These are phyloP conservation scores for Teratosphaeriaceae sp. DNA, from an alignment of 2,329 filamentous ascomycete species.

Conservation along the genomic window DNA sequence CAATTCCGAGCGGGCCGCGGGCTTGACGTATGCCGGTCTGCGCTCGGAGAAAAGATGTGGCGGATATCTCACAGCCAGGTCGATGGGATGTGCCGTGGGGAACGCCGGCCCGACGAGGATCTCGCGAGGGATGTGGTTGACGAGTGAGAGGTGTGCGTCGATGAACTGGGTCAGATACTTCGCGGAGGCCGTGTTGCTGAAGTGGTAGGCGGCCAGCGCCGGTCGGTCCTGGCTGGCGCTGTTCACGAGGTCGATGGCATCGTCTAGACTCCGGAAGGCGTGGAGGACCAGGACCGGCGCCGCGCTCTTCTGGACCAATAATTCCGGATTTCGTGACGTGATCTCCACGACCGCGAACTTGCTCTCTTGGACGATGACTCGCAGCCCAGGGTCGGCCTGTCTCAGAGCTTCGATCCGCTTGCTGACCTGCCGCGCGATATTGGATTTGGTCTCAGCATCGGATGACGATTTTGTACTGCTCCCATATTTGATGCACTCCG, in stretches of 20 bases:
- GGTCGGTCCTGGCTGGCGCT: slow-evolving; percentile 19
- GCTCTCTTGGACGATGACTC: slow-evolving; percentile 18
- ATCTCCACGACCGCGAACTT: slow-evolving; percentile 21
- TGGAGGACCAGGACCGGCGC: slow-evolving; percentile 42
- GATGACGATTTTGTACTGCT: slow-evolving; percentile 6
- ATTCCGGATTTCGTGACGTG: slow-evolving; percentile 8
- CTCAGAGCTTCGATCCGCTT: slow-evolving; percentile 7
- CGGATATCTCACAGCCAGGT: slow-evolving; percentile 34
- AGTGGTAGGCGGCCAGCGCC: slow-evolving; percentile 47
- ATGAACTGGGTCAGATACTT: slow-evolving; percentile 58
- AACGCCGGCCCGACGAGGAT: slow-evolving; percentile 42
- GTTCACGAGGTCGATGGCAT: slow-evolving; percentile 44
- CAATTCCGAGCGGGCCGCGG: slow-evolving; percentile 5
- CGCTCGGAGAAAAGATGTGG: slow-evolving; percentile 39
- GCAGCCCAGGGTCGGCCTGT: slow-evolving; percentile 8
- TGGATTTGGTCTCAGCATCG: slow-evolving; percentile 2
- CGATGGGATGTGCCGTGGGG: slow-evolving; percentile 24
- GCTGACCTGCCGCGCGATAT: background rate
- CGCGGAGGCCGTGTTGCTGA: slow-evolving; percentile 42
- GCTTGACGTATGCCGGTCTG: slow-evolving; percentile 35
- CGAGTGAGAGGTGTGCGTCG: slow-evolving; percentile 42
- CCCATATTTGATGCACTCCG: slow-evolving; percentile 30
- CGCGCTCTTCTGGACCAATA: slow-evolving; percentile 31
- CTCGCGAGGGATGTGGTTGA: slow-evolving; percentile 52
- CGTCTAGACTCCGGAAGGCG: slow-evolving; percentile 45